Evolutionary conservation across 1,284 basidiomycete genomes (phyloP).

Genomic region (Peniophora sp.): DNA sequence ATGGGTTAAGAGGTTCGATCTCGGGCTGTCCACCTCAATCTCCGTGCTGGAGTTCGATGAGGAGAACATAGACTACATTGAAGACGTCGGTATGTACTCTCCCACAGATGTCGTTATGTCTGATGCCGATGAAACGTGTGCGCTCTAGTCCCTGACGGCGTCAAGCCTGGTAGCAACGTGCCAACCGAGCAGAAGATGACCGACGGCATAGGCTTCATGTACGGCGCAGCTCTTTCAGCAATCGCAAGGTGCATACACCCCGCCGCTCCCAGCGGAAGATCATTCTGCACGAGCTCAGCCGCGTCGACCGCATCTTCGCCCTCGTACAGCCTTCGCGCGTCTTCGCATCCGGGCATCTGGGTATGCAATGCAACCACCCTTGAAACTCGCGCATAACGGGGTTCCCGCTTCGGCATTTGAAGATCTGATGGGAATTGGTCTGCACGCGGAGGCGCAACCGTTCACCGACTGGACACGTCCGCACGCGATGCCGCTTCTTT

Average conservation of each 20-base stretch:
- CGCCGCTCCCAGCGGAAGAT: conserved; percentile 57
- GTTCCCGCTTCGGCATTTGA: conserved; percentile 37
- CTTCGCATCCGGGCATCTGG: conserved; percentile 31
- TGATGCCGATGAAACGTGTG: background rate
- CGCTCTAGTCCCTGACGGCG: background rate
- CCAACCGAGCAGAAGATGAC: conserved; percentile 56
- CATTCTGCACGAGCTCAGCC: conserved; percentile 21
- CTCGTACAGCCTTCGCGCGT: conserved; percentile 30
- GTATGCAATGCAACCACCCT: conserved; percentile 45
- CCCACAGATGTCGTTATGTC: background rate
- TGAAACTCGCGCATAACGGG: conserved; percentile 57
- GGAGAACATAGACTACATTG: conserved; percentile 38
- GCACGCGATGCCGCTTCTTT: conserved; percentile 39
- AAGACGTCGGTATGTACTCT: conserved; percentile 35
- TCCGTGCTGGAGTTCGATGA: conserved; percentile 47
- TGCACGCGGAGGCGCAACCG: conserved; percentile 39
- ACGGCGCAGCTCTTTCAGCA: conserved; percentile 40
- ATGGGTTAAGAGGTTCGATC: conserved; percentile 54
- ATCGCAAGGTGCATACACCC: conserved; percentile 37
- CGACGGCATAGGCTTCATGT: conserved; percentile 68
- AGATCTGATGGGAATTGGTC: conserved; percentile 39
- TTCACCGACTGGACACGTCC: conserved; percentile 44
- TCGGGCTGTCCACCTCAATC: conserved; percentile 58
- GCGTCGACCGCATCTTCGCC: conserved; percentile 38
- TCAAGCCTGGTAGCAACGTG: conserved; percentile 15